Conservation (phyloP, 768 basidiomycete species). For the Pleurotus tuber-regium region DNA sequence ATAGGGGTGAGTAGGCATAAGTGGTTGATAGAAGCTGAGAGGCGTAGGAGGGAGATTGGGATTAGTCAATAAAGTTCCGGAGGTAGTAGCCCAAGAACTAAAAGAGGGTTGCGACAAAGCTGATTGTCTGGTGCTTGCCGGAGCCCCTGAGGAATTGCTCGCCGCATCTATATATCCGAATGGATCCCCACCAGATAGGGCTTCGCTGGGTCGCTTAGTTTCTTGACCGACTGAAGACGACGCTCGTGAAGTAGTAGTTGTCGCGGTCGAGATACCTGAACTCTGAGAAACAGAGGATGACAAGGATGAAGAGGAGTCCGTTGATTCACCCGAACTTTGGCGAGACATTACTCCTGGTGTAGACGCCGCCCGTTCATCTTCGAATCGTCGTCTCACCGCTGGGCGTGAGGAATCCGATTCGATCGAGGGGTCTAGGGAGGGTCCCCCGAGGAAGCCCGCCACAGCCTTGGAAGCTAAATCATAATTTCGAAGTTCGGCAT, state of each 20-base stretch:
- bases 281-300: not conserved
- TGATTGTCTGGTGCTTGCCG: constrained; percentile 29
- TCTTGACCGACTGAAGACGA: not conserved
- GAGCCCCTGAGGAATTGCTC: constrained; percentile 28
- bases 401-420: constrained; percentile 28
- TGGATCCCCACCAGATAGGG: constrained; percentile 41
- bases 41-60: constrained; percentile 29
- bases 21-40: constrained; percentile 16
- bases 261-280: not conserved
- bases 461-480: constrained; percentile 54
- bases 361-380: constrained; percentile 2
- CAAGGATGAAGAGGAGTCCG: constrained; percentile 12
- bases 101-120: constrained; percentile 32
- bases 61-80: constrained; percentile 19
- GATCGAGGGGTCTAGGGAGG: constrained; percentile 11
- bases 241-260: not conserved
- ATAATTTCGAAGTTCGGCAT: constrained; percentile 48
- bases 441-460: constrained; percentile 42
- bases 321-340: constrained; percentile 3
- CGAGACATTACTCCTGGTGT: not conserved
- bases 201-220: constrained; percentile 8
- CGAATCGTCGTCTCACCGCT: constrained; percentile 31
- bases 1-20: constrained; percentile 58
- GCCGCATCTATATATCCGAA: constrained; percentile 53
- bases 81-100: constrained; percentile 27